These are phyloP conservation scores for Penicillium coffeae DNA, from an alignment of 495 filamentous ascomycete genomes.

Conservation along the genomic window DNA sequence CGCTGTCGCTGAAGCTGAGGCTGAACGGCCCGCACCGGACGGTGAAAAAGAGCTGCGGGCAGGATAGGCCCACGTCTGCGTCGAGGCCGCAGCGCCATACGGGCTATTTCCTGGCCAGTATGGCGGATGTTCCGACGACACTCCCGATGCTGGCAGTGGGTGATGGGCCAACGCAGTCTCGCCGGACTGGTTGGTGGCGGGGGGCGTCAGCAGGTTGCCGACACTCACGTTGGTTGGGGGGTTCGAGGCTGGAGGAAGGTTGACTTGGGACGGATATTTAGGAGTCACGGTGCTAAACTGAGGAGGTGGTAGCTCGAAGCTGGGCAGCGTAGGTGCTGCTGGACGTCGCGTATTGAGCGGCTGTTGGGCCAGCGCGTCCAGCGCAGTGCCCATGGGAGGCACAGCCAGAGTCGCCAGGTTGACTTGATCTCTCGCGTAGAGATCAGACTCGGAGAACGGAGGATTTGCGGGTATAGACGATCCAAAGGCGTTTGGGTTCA, in stretches of 20 bases:
- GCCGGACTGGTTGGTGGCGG: slow-evolving; percentile 55
- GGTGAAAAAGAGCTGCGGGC: slow-evolving; percentile 55
- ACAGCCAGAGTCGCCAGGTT: slow-evolving; percentile 45
- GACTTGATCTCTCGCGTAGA: slow-evolving; percentile 29
- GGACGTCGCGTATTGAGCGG: slow-evolving; percentile 57
- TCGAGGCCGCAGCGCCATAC: slow-evolving; percentile 43
- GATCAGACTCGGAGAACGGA: slow-evolving; percentile 33
- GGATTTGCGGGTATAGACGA: slow-evolving; percentile 14
- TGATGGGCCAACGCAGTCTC: slow-evolving; percentile 54
- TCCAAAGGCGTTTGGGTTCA: slow-evolving; percentile 22
- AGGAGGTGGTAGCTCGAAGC: slow-evolving; percentile 60
- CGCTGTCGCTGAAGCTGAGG: slow-evolving; percentile 41
- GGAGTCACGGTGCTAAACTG: slow-evolving; percentile 25
- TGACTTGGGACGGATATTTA: slow-evolving; percentile 41
- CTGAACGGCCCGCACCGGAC: slow-evolving; percentile 39
- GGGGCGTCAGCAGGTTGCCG: slow-evolving; percentile 60
- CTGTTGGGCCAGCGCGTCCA: slow-evolving; percentile 40
- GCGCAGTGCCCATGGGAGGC: slow-evolving; percentile 42
- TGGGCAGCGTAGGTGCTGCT: slow-evolving; percentile 56
- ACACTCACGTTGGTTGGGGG: slow-evolving; percentile 50
- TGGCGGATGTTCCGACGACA: slow-evolving; percentile 43
- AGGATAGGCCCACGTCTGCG: slow-evolving; percentile 40
- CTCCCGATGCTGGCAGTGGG: slow-evolving; percentile 41
- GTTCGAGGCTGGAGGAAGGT: slow-evolving; percentile 31
- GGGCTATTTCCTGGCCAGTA: slow-evolving; percentile 51